These are phyloP conservation scores for Coelastrella sp. DNA, from an alignment of 139 green algal genomes.

Conservation along the genomic window DNA sequence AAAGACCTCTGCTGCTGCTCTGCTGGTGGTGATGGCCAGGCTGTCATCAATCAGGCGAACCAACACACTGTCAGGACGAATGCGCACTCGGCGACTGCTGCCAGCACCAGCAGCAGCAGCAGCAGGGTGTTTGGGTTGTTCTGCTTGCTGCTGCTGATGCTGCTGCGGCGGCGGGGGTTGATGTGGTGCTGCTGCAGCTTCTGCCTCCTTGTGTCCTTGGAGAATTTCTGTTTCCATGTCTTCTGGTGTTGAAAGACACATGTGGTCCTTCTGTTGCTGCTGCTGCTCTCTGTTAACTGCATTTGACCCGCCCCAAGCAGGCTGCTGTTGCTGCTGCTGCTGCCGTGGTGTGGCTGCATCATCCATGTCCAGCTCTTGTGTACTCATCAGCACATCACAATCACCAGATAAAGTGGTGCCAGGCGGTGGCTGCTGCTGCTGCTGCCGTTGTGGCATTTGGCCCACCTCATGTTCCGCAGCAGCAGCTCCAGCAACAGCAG, in stretches of 20 bases:
- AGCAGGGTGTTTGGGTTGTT: neutral
- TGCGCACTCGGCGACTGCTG: neutral
- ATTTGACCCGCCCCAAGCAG: neutral
- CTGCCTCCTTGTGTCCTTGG: too few species aligned
- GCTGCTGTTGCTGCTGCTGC: neutral
- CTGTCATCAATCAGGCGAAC: conserved; percentile 92
- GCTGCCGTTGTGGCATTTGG: neutral
- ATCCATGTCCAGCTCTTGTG: neutral
- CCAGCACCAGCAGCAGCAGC: conserved; percentile 30
- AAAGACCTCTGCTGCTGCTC: conserved; percentile 70
- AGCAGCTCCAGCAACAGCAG: too few species aligned
- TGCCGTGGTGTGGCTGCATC: neutral
- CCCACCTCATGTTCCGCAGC: too few species aligned
- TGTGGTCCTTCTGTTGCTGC: neutral
- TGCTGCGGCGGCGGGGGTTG: conserved; percentile 21
- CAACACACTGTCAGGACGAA: conserved; percentile 63
- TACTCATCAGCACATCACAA: neutral
- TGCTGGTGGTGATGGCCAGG: conserved; percentile 79
- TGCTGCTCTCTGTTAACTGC: neutral
- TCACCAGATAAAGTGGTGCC: neutral
- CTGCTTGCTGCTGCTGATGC: conserved; percentile 39
- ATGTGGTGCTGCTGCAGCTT: neutral
- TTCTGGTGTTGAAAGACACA: too few species aligned
- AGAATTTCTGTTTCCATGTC: too few species aligned
- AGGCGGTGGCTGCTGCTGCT: neutral